phyloP scores from a whole-genome alignment of 2,329 filamentous ascomycete species.

The Onygenales sp. region DNA sequence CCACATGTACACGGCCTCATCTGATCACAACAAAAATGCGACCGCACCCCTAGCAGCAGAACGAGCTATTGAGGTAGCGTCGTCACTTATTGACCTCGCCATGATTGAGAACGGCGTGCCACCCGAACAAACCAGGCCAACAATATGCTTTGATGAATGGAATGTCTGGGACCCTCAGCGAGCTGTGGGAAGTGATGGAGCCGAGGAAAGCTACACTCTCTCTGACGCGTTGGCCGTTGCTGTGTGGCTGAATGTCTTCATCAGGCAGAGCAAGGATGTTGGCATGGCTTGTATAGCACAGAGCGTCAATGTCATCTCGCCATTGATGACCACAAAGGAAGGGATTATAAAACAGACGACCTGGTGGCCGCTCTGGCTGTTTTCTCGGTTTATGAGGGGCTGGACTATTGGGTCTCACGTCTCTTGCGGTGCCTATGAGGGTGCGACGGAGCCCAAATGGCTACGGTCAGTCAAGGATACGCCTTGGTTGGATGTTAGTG shows the following conservation, averaged over 20 bases:
- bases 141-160: conserved; percentile 78
- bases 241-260: conserved; percentile 66
- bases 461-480: conserved; percentile 47
- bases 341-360: conserved; percentile 62
- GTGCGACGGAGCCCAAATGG: conserved; percentile 37
- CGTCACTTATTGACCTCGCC: conserved; percentile 61
- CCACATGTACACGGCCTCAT: conserved; percentile 62
- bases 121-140: conserved; percentile 49
- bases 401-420: conserved; percentile 59
- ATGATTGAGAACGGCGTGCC: conserved; percentile 55
- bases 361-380: conserved; percentile 65
- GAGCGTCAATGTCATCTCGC: conserved; percentile 67
- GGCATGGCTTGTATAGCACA: conserved; percentile 75
- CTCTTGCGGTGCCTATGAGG: conserved; percentile 52
- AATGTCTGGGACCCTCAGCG: conserved; percentile 71
- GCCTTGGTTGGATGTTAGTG: conserved; percentile 45
- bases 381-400: conserved; percentile 64
- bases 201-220: conserved; percentile 64
- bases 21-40: conserved; percentile 45
- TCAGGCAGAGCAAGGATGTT: conserved; percentile 60
- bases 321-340: conserved; percentile 58
- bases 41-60: conserved; percentile 61
- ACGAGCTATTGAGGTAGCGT: conserved; percentile 62
- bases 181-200: conserved; percentile 61
- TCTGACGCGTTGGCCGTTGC: conserved; percentile 67